Conservation (phyloP, 306 rosid species). For the Lotus japonicus region DNA sequence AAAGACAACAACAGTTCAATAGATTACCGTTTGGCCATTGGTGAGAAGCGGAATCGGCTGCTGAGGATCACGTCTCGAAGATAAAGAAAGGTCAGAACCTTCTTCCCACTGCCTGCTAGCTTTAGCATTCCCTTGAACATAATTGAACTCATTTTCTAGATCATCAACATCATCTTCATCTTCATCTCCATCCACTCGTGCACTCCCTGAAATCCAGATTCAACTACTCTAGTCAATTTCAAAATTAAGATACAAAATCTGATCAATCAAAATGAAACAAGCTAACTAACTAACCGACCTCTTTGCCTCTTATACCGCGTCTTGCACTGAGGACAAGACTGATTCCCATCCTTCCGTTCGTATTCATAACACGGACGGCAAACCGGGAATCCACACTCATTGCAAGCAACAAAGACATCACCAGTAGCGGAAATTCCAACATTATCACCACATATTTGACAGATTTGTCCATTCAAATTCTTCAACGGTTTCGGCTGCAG, state of each 20-base stretch:
- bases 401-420: slow-evolving; percentile 95
- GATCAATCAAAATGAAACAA: neutral
- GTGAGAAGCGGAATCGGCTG: slow-evolving; percentile 90
- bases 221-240: slow-evolving; percentile 8
- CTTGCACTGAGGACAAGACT: slow-evolving; percentile 96
- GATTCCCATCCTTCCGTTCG: slow-evolving; percentile 89
- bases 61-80: slow-evolving; percentile 81
- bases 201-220: slow-evolving; percentile 63
- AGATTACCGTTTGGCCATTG: slow-evolving; percentile 70
- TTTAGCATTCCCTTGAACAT: slow-evolving; percentile 47
- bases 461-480: slow-evolving; percentile 70
- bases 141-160: slow-evolving; percentile 80
- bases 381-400: slow-evolving; percentile 95
- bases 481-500: slow-evolving; percentile 85
- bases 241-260: neutral
- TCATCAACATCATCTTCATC: slow-evolving; percentile 91
- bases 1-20: neutral
- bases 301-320: slow-evolving; percentile 88
- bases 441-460: slow-evolving; percentile 89
- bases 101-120: slow-evolving; percentile 75
- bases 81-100: slow-evolving; percentile 72
- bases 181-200: slow-evolving; percentile 92
- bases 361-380: slow-evolving; percentile 95
- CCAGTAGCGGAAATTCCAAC: slow-evolving; percentile 70
- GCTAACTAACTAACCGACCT: slow-evolving; percentile 48